Conservation (phyloP, 2,329 filamentous ascomycete species). For the Bipolaris cookei region DNA sequence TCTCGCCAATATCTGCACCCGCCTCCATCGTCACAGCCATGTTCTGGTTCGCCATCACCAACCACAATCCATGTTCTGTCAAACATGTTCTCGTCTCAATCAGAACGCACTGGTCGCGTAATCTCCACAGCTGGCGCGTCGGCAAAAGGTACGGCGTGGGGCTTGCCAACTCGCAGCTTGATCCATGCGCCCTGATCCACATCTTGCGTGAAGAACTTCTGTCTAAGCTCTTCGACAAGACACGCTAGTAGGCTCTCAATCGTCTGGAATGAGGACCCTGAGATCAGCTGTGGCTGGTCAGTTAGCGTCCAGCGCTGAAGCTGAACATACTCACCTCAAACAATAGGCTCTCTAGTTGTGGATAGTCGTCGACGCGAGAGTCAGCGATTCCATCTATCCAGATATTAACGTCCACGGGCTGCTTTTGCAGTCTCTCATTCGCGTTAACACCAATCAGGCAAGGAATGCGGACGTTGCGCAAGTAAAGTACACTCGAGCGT, state of each 20-base stretch:
- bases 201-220: conserved; percentile 44
- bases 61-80: not conserved
- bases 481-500: conserved; percentile 50
- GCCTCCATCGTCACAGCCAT: not conserved
- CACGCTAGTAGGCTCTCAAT: conserved; percentile 54
- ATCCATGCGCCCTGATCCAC: conserved; percentile 58
- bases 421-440: conserved; percentile 70
- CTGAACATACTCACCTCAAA: conserved; percentile 60
- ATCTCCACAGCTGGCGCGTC: conserved; percentile 74
- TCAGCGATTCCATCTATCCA: conserved; percentile 62
- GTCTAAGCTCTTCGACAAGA: conserved; percentile 51
- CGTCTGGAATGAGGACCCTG: conserved; percentile 54
- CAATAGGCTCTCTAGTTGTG: conserved; percentile 64
- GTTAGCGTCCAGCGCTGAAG: not conserved
- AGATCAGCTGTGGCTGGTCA: conserved; percentile 48
- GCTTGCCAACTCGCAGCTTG: conserved; percentile 71
- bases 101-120: conserved; percentile 29
- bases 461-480: conserved; percentile 67
- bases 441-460: conserved; percentile 74
- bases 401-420: conserved; percentile 69
- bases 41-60: conserved; percentile 1
- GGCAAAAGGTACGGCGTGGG: conserved; percentile 73
- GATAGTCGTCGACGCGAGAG: conserved; percentile 58
- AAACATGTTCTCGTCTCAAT: conserved; percentile 1
- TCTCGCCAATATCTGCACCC: conserved; percentile 3